Base-by-base conservation (phyloP, 2,329 filamentous ascomycete species). In the Ophiosphaerella herpotricha region DNA sequence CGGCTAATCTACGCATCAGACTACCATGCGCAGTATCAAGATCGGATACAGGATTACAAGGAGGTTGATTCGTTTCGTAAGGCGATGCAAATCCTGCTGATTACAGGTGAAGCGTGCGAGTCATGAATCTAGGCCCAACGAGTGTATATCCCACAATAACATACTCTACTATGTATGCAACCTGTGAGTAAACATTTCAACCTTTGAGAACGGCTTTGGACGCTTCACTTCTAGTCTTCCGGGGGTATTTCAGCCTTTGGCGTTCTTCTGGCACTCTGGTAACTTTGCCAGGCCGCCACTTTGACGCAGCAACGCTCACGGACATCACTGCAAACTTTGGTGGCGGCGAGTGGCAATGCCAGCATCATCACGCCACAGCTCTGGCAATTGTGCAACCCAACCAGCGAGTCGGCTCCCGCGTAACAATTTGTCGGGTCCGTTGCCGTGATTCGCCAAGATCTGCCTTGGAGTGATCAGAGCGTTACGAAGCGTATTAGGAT, bases 381-480 rank as follows among this genome's bases (percentile, higher is more conserved):
- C 39, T 43, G 44, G 48, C 50, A 47, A 52, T 11, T 5, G 26
- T 29, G 26, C 26, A 29, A 29, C 26, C 46, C 54, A 52, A 48
- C 48, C 40, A 45, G 49, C 38, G 50, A 37, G 42, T 43, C 55
- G 50, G 48, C 52, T 56, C 50, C 45, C 54, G 56, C 52, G 55
- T 47, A 21, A 36, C 57, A 55, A 48, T 43, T 36, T 56, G 48
- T 55, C 55, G 55, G 55, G 52, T 45, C 50, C 55, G 35, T 29
- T 46, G 18, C 52, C 48, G 45, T 60, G 49, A 60, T 58, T 63
- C 48, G 54, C 48, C 43, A 46, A 48, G 43, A 16, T 38, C 34
- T 45, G 57, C 57, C 57, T 49, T 46, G 50, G 31, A 36, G 54
- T 59, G 62, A 59, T 45, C 63, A 64, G 46, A 61, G 62, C 62